A percentile compares a stretch with the other conserved stretches of the same genome.
phyloP scores from a whole-genome alignment of 345 rosid genomes.

The Hypericum perforatum region DNA sequence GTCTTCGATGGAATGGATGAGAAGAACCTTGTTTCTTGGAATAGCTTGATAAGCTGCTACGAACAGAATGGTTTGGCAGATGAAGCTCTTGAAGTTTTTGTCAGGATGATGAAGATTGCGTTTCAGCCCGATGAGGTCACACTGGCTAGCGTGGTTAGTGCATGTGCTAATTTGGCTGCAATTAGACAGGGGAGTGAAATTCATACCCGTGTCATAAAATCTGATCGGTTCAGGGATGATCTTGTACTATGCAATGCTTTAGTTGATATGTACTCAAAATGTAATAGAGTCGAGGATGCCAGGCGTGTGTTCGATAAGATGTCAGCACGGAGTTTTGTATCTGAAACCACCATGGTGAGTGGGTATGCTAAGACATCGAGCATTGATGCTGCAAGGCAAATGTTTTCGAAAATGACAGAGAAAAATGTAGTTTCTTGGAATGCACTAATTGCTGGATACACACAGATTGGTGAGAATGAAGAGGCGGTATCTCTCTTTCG shows the following conservation, averaged over 20 bases:
- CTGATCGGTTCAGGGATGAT: conserved; percentile 48
- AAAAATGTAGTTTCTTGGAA: conserved; percentile 84
- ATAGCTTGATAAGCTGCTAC: conserved; percentile 74
- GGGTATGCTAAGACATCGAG: conserved; percentile 71
- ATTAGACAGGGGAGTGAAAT: conserved; percentile 53
- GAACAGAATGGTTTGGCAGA: conserved; percentile 76
- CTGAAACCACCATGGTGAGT: conserved; percentile 79
- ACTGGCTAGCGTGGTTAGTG: conserved; percentile 70
- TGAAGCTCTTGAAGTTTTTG: conserved; percentile 53
- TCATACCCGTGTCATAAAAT: conserved; percentile 50
- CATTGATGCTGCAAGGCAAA: conserved; percentile 50
- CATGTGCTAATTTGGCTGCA: conserved; percentile 63
- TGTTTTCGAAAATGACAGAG: conserved; percentile 70
- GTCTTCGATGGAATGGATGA: conserved; percentile 53
- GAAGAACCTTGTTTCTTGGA: conserved; percentile 76
- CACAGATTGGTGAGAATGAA: conserved; percentile 74
- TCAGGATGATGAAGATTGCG: conserved; percentile 43
- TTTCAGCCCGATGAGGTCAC: conserved; percentile 68
- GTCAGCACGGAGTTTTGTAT: conserved; percentile 48
- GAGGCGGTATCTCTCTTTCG: conserved; percentile 56
- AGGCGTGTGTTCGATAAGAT: conserved; percentile 59
- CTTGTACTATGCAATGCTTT: conserved; percentile 63
- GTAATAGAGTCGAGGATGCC: conserved; percentile 45
- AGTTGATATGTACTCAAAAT: conserved; percentile 81
- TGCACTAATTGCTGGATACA: conserved; percentile 84